Evolutionary conservation across 192 early-diverging fungal genomes (phyloP), one percentile per base, ranked within the genome.

Genomic region (Cladochytrium replicatum): DNA sequence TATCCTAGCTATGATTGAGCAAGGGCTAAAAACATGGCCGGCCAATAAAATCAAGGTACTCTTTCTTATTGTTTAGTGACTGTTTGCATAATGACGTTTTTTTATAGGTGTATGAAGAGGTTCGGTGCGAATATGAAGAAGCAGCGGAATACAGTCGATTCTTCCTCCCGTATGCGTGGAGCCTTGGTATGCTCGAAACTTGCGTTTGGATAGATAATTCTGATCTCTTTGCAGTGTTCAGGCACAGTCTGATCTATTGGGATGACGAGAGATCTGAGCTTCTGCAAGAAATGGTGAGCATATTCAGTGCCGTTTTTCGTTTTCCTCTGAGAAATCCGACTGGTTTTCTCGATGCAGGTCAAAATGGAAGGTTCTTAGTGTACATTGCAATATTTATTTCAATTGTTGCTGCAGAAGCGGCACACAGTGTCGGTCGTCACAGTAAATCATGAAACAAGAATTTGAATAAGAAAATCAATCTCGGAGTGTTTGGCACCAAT

Each of bases 101-200:
- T 2, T 11, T 8, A 42, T 29, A 67, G 47, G 25, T 59, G 51
- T 63, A 53, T 41, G 66, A 71, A 8, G 75, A 75, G 19, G 59
- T 85, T 27, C 82, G 82, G 55, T 86, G 83, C 47, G 66, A 81
- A 49, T 84, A 81, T 53, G 79, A 82, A 27, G 79, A 81, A 48
- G 72, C 72, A 26, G 39, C 59, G 22, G 67, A 76, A 29, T 61
- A 72, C 3, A 62, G 61, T 41, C 59, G 74, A 27, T 87, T 87
- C 38, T 81, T 77, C 52, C 60, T 79, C 29, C 82, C 83, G 8
- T 85, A 83, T 55, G 69, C 81, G 1, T 87, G 84, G 84, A 68
- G 70, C 5, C 32, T 82, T 9, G 52, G 59, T 62, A 21, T 37
- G 54, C 38, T 30, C 22, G 17, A n/a, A n/a, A n/a, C 34, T 24